Evolutionary conservation across 2,329 filamentous ascomycete genomes (phyloP).

Genomic region (Escovopsis weberi): DNA sequence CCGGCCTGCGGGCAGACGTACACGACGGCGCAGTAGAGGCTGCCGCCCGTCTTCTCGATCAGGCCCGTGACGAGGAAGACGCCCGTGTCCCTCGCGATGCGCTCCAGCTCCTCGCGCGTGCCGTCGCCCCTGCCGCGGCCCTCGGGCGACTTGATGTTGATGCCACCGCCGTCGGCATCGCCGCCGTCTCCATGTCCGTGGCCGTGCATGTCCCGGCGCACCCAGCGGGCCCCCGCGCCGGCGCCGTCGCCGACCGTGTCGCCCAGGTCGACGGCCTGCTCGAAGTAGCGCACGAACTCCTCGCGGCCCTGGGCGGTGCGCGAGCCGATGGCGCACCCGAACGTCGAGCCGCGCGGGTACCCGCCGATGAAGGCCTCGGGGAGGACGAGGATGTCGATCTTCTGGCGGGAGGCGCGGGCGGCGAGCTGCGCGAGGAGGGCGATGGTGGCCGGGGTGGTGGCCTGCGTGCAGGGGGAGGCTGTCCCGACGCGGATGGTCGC

Average conservation of each 20-base stretch:
- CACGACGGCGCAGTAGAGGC: slow-evolving; percentile 67
- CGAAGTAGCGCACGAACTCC: slow-evolving; percentile 71
- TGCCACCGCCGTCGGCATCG: too few species aligned
- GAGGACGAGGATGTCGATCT: slow-evolving; percentile 61
- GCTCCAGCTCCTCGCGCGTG: slow-evolving; percentile 66
- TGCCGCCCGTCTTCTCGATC: slow-evolving; percentile 69
- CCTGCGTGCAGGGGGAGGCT: slow-evolving; percentile 37
- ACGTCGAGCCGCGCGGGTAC: slow-evolving; percentile 69
- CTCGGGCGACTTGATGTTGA: slow-evolving; percentile 1
- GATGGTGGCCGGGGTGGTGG: slow-evolving; percentile 46
- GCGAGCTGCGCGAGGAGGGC: slow-evolving; percentile 49
- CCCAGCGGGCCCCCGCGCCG: slow-evolving; percentile 61
- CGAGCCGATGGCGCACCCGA: slow-evolving; percentile 60
- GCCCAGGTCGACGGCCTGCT: slow-evolving; percentile 65
- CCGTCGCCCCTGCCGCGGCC: slow-evolving; percentile 30
- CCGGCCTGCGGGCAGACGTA: slow-evolving; percentile 68
- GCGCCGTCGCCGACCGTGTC: slow-evolving; percentile 48
- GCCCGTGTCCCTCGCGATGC: slow-evolving; percentile 59
- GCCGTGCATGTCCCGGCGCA: slow-evolving; percentile 38
- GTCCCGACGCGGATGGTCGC: slow-evolving; percentile 37
- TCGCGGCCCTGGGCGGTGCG: slow-evolving; percentile 58
- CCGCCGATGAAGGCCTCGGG: slow-evolving; percentile 88
- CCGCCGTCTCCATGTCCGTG: slow-evolving; percentile 1
- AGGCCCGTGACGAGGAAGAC: slow-evolving; percentile 71
- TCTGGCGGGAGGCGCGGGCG: slow-evolving; percentile 39